Evolutionary conservation across 106 monocot species (phyloP), one percentile per base, ranked within the genome.

Genomic region (Alisma plantagoaquatica): DNA sequence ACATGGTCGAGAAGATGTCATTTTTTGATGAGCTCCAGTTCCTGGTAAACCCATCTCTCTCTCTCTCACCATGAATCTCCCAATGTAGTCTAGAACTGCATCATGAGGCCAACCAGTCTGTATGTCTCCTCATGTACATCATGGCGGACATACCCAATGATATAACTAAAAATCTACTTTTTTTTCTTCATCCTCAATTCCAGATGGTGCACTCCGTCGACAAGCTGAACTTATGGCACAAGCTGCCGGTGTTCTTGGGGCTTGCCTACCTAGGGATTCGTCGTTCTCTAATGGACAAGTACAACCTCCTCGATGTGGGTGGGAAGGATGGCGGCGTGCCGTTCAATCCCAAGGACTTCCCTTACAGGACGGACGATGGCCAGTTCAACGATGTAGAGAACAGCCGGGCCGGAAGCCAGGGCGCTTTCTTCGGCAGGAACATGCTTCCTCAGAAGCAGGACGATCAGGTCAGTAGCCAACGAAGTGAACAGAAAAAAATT

Each of bases 371-470:
- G 0, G 56, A n/a, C 23, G 51, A 77, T 31, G 82, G 82, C 2
- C 30, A 54, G 53, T 70, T 57, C 43, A 83, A 73, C 21, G 77
- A 83, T 15, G 74, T 74, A 10, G 27, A 65, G 14, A 70, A 70
- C 53, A 43, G 43, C 8, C 46, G 46, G 4, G 70, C 70, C 11
- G 82, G 82, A 2, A 63, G 70, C 38, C 41, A 70, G 23, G 2
- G 20, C 1, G 61, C 77, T 2, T 77, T 83, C 53, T 65, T 83
- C 22, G 82, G 82, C 16, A 56, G 82, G 44, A 83, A 77, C 62
- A 77, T 73, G 70, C 24, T 48, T 29, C 70, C 82, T 2, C 18
- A 56, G 9, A 31, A 61, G 3, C 73, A 63, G 43, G 25, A 54
- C 0, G 47, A 62, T 19, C 42, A 70, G 61, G 82, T 82, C 35